Conservation (phyloP, 2,329 filamentous ascomycete species). For the Talaromyces sp. region DNA sequence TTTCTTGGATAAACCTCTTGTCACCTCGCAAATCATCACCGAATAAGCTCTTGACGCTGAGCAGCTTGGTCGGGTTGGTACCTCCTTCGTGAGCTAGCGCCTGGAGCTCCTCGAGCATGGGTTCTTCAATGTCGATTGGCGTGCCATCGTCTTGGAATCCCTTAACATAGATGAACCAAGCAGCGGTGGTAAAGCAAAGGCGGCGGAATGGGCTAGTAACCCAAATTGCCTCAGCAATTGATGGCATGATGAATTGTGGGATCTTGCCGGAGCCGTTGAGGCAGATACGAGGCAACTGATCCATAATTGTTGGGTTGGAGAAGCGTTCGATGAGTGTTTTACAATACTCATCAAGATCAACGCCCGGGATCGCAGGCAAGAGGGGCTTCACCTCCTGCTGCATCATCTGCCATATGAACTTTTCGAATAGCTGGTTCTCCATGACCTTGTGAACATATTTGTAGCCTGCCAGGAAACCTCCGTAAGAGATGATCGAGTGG, state of each 20-base stretch:
- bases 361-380: conserved; percentile 47
- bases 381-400: conserved; percentile 52
- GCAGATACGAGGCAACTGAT: conserved; percentile 50
- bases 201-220: conserved; percentile 41
- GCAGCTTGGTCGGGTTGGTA: conserved; percentile 38
- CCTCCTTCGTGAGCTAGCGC: conserved; percentile 43
- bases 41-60: conserved; percentile 46
- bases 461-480: conserved; percentile 50
- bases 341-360: conserved; percentile 51
- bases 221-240: conserved; percentile 42
- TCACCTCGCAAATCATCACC: conserved; percentile 50
- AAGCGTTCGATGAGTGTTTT: conserved; percentile 52
- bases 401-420: conserved; percentile 53
- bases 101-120: conserved; percentile 47
- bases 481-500: conserved; percentile 51
- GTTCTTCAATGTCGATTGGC: conserved; percentile 40
- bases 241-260: conserved; percentile 42
- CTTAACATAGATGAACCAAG: conserved; percentile 51
- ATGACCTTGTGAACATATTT: conserved; percentile 54
- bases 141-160: conserved; percentile 49
- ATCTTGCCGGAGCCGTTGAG: conserved; percentile 53
- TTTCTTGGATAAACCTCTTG: conserved; percentile 45
- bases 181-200: conserved; percentile 46
- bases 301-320: conserved; percentile 54
- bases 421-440: conserved; percentile 44